Evolutionary conservation across 495 filamentous ascomycete genomes (phyloP), one percentile per base, ranked within the genome.

Genomic region (Tuber indicum): DNA sequence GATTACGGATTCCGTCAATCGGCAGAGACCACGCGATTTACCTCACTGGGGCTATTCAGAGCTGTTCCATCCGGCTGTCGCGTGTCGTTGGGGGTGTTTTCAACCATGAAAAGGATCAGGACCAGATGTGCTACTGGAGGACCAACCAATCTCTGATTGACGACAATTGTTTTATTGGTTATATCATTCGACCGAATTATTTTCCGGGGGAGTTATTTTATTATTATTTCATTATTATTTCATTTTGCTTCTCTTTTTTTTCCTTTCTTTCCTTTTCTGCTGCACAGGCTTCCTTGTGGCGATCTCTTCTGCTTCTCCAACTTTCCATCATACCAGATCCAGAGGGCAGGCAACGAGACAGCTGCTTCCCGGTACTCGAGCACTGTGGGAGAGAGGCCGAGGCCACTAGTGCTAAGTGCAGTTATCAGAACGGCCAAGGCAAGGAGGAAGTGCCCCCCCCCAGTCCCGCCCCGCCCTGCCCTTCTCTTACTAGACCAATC

Each of bases 21-120:
- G 81, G 81, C 81, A 78, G 76, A 73, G 81, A 82, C 81, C 81
- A 82, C 81, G 81, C 81, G 81, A 82, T 82, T 82, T 74, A 74
- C 78, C 74, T 75, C 74, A 46, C 76, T 78, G 75, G 74, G 75
- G 79, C 78, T 80, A 80, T 77, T 79, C 75, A 76, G 69, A 76
- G 70, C 72, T 76, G 49, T 75, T 71, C 77, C 77, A 76, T 80
- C 78, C 78, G 78, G 75, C 71, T 80, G 78, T 80, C 78, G 78
- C 78, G 78, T 80, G 78, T 80, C 78, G 77, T 80, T 44, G 14
- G 58, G 58, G n/a, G 78, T 80, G 78, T 74, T 78, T 80, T 76
- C 79, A 72, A 80, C 79, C 79, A 73, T 71, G 72, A 75, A 74
- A 78, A 66, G 75, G 72, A 77, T 73, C 77, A 70, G 79, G 62